A percentile compares a stretch with the other conserved stretches of the same genome.
phyloP scores from a whole-genome alignment of 805 yeast genomes.

The Yamadazyma kitorensis region DNA sequence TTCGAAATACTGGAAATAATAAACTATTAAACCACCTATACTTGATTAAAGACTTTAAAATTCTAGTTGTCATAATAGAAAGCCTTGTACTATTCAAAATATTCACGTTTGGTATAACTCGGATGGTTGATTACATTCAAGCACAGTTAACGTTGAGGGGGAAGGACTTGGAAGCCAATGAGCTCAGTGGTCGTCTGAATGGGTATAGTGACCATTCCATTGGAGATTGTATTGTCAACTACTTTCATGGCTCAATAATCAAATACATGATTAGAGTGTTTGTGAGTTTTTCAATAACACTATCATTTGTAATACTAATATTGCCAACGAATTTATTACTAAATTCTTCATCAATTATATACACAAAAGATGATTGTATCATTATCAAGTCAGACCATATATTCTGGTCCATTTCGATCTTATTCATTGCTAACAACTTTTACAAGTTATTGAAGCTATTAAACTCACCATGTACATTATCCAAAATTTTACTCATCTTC shows the following conservation, averaged over 20 bases:
- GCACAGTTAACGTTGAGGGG: too few relatives aligned
- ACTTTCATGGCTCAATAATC: too few relatives aligned
- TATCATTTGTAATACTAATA: neutral
- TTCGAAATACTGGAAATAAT: neutral
- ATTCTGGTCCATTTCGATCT: constrained; percentile 14
- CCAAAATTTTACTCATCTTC: constrained; percentile 15
- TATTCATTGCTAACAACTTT: constrained; percentile 14
- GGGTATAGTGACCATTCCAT: too few relatives aligned
- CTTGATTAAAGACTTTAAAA: constrained; percentile 1
- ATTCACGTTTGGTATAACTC: neutral
- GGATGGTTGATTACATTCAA: too few relatives aligned
- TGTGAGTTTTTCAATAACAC: neutral
- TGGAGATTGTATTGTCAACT: too few relatives aligned
- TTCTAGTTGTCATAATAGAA: neutral
- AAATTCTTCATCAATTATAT: constrained; percentile 20
- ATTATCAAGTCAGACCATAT: constrained; percentile 26
- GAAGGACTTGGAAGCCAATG: too few relatives aligned
- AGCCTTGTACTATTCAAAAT: constrained; percentile 2
- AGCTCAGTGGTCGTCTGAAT: too few relatives aligned
- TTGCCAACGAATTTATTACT: constrained; percentile 16
- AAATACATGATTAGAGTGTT: too few relatives aligned
- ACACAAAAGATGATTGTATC: constrained; percentile 4
- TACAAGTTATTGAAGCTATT: constrained; percentile 12
- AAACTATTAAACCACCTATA: neutral
- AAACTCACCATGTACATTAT: constrained; percentile 1